These are phyloP conservation scores for Bassia scoparia DNA, from an alignment of 148 eudicot species.

Conservation along the genomic window DNA sequence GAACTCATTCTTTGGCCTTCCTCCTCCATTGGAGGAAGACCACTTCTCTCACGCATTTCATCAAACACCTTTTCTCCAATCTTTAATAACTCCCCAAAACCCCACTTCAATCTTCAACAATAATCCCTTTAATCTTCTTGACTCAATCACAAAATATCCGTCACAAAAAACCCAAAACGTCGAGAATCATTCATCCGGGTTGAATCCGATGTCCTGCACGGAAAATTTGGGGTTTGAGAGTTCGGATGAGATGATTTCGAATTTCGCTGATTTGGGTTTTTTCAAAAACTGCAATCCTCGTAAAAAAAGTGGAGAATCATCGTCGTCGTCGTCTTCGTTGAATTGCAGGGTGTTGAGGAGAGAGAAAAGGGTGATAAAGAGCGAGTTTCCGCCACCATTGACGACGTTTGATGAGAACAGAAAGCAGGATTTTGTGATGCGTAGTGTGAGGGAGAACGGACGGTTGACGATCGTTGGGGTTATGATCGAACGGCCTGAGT, in stretches of 20 bases:
- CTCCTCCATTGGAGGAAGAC: slow-evolving; percentile 4
- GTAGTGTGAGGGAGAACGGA: slow-evolving; percentile 45
- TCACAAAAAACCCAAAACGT: too few relatives aligned
- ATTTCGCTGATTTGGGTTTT: slow-evolving; percentile 23
- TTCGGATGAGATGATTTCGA: slow-evolving; percentile 39
- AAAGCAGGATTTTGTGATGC: slow-evolving; percentile 36
- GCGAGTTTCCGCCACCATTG: slow-evolving; percentile 57
- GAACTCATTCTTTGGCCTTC: slow-evolving; percentile 14
- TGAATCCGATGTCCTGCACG: slow-evolving; percentile 48
- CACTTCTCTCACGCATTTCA: slow-evolving; percentile 22
- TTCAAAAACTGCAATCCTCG: not conserved
- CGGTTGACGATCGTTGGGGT: slow-evolving; percentile 46
- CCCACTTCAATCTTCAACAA: not conserved
- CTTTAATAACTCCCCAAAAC: not conserved
- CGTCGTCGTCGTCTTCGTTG: not conserved
- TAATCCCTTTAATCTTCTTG: not conserved
- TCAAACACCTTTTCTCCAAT: slow-evolving; percentile 25
- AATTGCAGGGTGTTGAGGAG: not conserved
- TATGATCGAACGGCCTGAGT: slow-evolving; percentile 37
- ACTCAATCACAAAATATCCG: not conserved
- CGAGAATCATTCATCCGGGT: not conserved
- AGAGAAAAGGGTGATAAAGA: not conserved
- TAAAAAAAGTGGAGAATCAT: not conserved
- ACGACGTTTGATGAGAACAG: slow-evolving; percentile 44
- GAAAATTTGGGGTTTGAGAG: slow-evolving; percentile 72